Base-by-base conservation (phyloP, 1,284 basidiomycete species). In the Spongiforma sp. region DNA sequence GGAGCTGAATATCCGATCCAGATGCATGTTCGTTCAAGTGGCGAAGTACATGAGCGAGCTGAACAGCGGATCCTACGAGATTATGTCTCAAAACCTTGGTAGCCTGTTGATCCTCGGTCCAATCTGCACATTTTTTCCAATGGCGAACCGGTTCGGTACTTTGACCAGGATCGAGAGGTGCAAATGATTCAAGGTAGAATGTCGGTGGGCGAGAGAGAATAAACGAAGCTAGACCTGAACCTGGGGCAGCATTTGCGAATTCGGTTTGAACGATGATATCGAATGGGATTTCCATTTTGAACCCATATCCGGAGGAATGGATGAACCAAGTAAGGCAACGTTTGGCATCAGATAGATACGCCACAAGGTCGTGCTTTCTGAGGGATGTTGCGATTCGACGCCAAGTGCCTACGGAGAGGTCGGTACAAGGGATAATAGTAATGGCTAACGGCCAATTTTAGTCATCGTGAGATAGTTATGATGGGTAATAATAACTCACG, bases 281-380 rank as follows among this genome's bases (percentile, higher is more conserved):
- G 74, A 90, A 92, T 6, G 89, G 84, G n/a, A 93, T 83, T 67
- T 91, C 89, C 89, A 94, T 93, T 77, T 93, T 93, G 82, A 93
- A 93, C 41, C 89, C 86, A 68, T 84, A 84, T 33, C 90, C 90
- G 2, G 79, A 82, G 21, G 89, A 89, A 52, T 88, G 85, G 66
- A 94, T 88, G 76, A 89, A 93, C 92, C 92, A 94, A 3, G 84
- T 86, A 52, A 94, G 78, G 69, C 84, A 88, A 43, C 83, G 85
- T 68, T 84, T 88, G 56, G 76, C 68, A 39, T 92, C 88, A 75
- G 84, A 92, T 26, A 89, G 79, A 77, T 93, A 94, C 5, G 89
- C 90, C 48, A 93, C 81, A 9, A 94, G 81, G 75, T 93, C 91
- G 67, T 89, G 83, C 61, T 84, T 84, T 66, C 78, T 80, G 11